Percentiles rank a stretch among this genome's conserved stretches.
Evolutionary conservation across 1,139 yeast genomes (phyloP).

Genomic region (Suzukiozyma palmioleophila): DNA sequence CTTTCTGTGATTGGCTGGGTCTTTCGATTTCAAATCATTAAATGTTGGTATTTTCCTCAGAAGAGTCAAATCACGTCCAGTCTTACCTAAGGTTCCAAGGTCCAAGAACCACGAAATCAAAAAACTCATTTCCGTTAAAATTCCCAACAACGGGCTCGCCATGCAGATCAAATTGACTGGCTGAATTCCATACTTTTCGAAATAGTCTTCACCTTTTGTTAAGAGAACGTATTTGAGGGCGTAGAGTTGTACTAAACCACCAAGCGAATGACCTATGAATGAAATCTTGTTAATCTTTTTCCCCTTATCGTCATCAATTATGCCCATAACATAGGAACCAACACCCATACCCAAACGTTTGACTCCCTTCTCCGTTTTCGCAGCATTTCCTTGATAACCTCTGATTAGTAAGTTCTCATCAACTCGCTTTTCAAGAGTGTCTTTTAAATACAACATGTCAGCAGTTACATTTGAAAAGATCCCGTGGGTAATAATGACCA

Average conservation of each 20-base stretch:
- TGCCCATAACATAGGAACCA: slow-evolving; percentile 64
- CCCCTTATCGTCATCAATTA: slow-evolving; percentile 36
- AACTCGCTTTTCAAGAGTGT: slow-evolving; percentile 60
- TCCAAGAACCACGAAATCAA: slow-evolving; percentile 79
- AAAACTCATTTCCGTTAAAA: slow-evolving; percentile 78
- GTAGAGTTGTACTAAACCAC: slow-evolving; percentile 86
- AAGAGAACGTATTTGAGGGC: slow-evolving; percentile 74
- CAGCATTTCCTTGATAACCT: slow-evolving; percentile 80
- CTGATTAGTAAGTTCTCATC: slow-evolving; percentile 63
- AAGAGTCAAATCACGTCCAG: slow-evolving; percentile 88
- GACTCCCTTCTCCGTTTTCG: slow-evolving; percentile 86
- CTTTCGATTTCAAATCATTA: slow-evolving; percentile 10
- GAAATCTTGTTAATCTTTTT: slow-evolving; percentile 57
- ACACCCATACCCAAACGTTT: slow-evolving; percentile 75
- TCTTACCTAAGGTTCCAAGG: slow-evolving; percentile 84
- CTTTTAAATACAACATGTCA: slow-evolving; percentile 84
- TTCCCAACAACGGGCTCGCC: slow-evolving; percentile 87
- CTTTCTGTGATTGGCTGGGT: slow-evolving; percentile 12
- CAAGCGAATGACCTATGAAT: slow-evolving; percentile 87
- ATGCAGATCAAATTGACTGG: slow-evolving; percentile 77
- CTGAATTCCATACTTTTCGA: slow-evolving; percentile 40
- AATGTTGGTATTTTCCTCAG: slow-evolving; percentile 22
- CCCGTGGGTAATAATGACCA: slow-evolving; percentile 84
- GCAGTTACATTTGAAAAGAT: slow-evolving; percentile 85
- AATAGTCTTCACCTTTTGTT: slow-evolving; percentile 52